phyloP scores from a whole-genome alignment of 2,329 filamentous ascomycete species.

The Penicillium thymicola region DNA sequence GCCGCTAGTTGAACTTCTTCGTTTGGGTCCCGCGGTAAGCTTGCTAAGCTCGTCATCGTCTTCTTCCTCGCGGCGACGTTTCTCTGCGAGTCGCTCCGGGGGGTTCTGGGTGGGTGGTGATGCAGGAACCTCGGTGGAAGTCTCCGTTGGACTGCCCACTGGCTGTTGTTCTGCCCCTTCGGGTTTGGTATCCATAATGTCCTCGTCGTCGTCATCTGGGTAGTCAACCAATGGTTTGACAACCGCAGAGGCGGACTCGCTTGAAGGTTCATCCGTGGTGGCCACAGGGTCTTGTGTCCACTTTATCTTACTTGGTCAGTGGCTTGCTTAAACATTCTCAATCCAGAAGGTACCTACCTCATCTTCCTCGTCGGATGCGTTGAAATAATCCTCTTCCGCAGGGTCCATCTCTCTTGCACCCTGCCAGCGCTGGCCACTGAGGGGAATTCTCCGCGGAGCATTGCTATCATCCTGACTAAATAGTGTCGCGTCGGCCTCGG shows the following conservation, averaged over 20 bases:
- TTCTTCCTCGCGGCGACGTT: constrained; percentile 79
- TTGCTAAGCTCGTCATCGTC: constrained; percentile 91
- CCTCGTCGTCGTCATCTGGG: constrained; percentile 81
- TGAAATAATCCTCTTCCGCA: constrained; percentile 91
- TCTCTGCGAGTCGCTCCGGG: constrained; percentile 78
- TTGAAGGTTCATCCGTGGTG: constrained; percentile 41
- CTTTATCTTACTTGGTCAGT: constrained; percentile 18
- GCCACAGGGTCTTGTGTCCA: constrained; percentile 38
- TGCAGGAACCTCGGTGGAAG: constrained; percentile 27
- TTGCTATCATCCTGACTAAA: constrained; percentile 69
- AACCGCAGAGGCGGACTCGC: constrained; percentile 59
- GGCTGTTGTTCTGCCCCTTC: constrained; percentile 31
- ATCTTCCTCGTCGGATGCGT: constrained; percentile 81
- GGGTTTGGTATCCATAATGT: constrained; percentile 57
- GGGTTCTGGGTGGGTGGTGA: constrained; percentile 23
- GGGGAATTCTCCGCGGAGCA: constrained; percentile 41
- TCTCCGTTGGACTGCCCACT: constrained; percentile 22
- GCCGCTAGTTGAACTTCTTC: constrained; percentile 43
- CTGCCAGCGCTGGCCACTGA: constrained; percentile 62
- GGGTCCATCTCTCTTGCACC: constrained; percentile 79
- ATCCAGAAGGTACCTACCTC: constrained; percentile 42
- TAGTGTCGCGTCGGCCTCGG: constrained; percentile 61
- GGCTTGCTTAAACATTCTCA: neutral
- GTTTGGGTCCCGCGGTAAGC: constrained; percentile 56
- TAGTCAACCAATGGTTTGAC: constrained; percentile 84